Base-by-base conservation (phyloP, 2,329 filamentous ascomycete species). In the Escovopsis weberi region DNA sequence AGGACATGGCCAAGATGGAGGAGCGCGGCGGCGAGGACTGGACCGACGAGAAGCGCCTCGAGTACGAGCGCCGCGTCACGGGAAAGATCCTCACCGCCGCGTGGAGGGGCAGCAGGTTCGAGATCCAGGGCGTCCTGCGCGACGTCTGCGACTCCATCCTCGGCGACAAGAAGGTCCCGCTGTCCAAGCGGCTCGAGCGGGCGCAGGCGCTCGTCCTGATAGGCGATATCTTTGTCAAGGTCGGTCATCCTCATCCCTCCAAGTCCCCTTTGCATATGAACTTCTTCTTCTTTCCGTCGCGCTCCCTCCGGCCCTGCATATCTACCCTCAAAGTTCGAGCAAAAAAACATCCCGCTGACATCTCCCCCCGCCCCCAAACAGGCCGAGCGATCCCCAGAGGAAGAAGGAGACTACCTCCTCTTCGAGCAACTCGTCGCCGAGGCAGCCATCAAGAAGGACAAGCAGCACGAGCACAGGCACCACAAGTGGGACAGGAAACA, bases 401-500 rank as follows among this genome's bases (percentile, higher is more conserved):
- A 98, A 67, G 91, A 98, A 64, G 89, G 91, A 50, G 91, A 96
- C 56, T 96, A 94, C 65, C 93, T 98, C 77, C 88, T 89, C 12
- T 98, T 98, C 53, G 91, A 98, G 62, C 87, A 96, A 63, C 79
- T 98, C 43, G 94, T 98, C 62, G 88, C 91, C 40, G 91, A 98
- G 60, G 89, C 89, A 4, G 87, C 88, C 44, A 82, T 87, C 42
- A 96, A 96, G 74, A 94, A 95, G 65, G 86, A 91, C 56, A 80
- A 86, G 60, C 82, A 89, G 55, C 77, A 84, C 44, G 82, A 86
- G 58, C 77, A 77, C 61, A 66, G 65, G 52, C 72, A 78, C 66
- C 69, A 75, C 48, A 65, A 66, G 53, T 32, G 28, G 28, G 68
- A 70, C 52, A 66, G 69, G 49, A 59, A 65, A 36, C 57, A 68